Evolutionary conservation across 805 yeast species (phyloP), one percentile per base, ranked within the genome.

Genomic region (Saccharomycopsis synnaedendra): DNA sequence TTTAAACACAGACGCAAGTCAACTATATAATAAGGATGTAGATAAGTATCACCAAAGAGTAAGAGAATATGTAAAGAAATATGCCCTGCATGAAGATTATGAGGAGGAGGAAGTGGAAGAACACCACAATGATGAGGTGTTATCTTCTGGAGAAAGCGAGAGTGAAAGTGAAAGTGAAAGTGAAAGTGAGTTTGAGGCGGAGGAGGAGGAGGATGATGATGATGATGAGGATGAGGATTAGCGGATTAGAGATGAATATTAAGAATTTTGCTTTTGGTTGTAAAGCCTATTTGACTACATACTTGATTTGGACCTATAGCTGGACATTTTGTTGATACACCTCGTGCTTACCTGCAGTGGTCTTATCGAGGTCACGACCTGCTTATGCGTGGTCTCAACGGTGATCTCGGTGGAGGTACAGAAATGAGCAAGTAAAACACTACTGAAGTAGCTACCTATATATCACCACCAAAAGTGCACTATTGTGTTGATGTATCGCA

Each of bases 1-100:
- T 1, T 71, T 90, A 53, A 90, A 90, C 59, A 80, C 88, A 7
- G 93, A 85, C 51, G 97, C 97, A 0, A 85, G 95, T 4, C 78
- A 82, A 10, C 65, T 90, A 47, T 78, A 85, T 69, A 70, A 81
- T 53, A 74, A 80, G 48, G 86, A 87, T 57, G 80, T 78, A 51
- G 67, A 70, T 30, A 65, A 72, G 45, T 90, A 90, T 60, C 76
- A 75, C 44, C 77, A 70, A 45, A 80, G 76, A 55, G 94, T 93
- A 4, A 78, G 72, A 58, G 76, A 74, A 37, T 85, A 86, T 58
- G 94, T 89, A 30, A 70, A 70, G 58, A 75, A 74, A 59, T 87
- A 80, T 64, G 93, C 93, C 56, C 65, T 67, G 52, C 56, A 62
- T 56, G 55, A 67, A 42, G 55, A 66, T 56, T n/a, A 64, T 45